Evolutionary conservation across 2,329 filamentous ascomycete species (phyloP).

Genomic region (Neonectria punicea): DNA sequence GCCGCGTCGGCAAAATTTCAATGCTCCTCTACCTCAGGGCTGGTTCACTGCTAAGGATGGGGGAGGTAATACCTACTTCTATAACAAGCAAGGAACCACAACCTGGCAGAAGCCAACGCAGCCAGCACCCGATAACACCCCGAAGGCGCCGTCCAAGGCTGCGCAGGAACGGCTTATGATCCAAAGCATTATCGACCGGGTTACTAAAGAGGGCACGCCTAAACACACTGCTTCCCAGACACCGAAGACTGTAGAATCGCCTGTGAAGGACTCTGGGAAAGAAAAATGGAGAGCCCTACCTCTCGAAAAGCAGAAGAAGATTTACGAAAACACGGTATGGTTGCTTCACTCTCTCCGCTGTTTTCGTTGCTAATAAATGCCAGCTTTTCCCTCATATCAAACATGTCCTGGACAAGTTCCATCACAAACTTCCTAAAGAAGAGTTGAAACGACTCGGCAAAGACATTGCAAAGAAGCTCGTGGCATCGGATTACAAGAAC

Average conservation of each 20-base stretch:
- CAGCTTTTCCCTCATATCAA: slow-evolving; percentile 88
- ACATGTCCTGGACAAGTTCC: slow-evolving; percentile 86
- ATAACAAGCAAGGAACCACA: slow-evolving; percentile 79
- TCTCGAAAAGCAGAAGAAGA: slow-evolving; percentile 90
- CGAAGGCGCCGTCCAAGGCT: slow-evolving; percentile 73
- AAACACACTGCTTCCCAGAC: slow-evolving; percentile 69
- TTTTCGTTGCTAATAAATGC: slow-evolving; percentile 23
- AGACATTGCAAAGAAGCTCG: slow-evolving; percentile 85
- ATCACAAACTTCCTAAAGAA: slow-evolving; percentile 86
- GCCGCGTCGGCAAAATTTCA: slow-evolving; percentile 66
- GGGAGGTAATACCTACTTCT: slow-evolving; percentile 84
- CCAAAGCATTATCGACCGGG: slow-evolving; percentile 86
- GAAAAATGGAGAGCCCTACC: slow-evolving; percentile 78
- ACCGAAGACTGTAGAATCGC: slow-evolving; percentile 68
- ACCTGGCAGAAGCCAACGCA: slow-evolving; percentile 84
- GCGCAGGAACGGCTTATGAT: slow-evolving; percentile 75
- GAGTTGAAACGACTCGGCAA: slow-evolving; percentile 71
- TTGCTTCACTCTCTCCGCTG: not conserved
- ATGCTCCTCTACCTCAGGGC: slow-evolving; percentile 75
- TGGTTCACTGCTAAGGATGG: slow-evolving; percentile 83
- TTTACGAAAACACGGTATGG: slow-evolving; percentile 92
- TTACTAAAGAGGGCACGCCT: slow-evolving; percentile 74
- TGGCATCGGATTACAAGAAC: slow-evolving; percentile 91
- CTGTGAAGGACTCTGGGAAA: slow-evolving; percentile 67
- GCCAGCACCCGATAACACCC: slow-evolving; percentile 71